Evolutionary conservation across 2,329 filamentous ascomycete species (phyloP).

Genomic region (Ploettnerulaceae sp.): DNA sequence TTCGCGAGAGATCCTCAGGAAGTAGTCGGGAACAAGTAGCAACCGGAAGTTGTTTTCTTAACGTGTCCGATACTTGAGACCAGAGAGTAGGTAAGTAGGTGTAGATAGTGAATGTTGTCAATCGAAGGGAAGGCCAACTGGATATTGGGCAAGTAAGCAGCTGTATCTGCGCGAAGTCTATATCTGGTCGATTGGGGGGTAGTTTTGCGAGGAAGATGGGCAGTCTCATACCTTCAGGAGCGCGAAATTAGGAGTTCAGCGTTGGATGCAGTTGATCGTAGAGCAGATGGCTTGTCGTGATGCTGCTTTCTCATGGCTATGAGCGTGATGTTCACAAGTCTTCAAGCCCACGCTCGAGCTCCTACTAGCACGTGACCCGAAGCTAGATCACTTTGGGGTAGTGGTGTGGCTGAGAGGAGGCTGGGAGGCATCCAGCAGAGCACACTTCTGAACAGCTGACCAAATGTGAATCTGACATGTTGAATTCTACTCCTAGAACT

Average conservation of each 20-base stretch:
- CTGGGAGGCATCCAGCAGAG: too few relatives aligned
- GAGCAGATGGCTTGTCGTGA: constrained; percentile 22
- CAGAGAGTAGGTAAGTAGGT: not conserved
- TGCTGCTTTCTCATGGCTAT: constrained; percentile 18
- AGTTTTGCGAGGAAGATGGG: not conserved
- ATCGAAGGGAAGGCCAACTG: constrained; percentile 5
- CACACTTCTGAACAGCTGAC: too few relatives aligned
- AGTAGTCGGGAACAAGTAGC: not conserved
- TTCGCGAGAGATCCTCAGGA: not conserved
- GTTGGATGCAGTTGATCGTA: constrained; percentile 1
- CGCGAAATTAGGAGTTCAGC: not conserved
- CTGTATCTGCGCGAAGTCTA: not conserved
- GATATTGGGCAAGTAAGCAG: constrained; percentile 6
- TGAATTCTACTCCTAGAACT: too few relatives aligned
- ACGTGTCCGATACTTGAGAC: constrained; percentile 2
- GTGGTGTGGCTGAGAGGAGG: too few relatives aligned
- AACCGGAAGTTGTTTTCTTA: not conserved
- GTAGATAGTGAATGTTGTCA: constrained; percentile 8
- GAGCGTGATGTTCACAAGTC: too few relatives aligned
- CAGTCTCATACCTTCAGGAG: constrained; percentile 13
- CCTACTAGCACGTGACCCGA: too few relatives aligned
- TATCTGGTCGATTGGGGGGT: constrained; percentile 1
- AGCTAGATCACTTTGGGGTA: too few relatives aligned
- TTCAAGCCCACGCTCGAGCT: too few relatives aligned
- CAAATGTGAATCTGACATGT: too few relatives aligned